Conservation (phyloP, 1,284 basidiomycete species). For the Apiotrichum sp. region DNA sequence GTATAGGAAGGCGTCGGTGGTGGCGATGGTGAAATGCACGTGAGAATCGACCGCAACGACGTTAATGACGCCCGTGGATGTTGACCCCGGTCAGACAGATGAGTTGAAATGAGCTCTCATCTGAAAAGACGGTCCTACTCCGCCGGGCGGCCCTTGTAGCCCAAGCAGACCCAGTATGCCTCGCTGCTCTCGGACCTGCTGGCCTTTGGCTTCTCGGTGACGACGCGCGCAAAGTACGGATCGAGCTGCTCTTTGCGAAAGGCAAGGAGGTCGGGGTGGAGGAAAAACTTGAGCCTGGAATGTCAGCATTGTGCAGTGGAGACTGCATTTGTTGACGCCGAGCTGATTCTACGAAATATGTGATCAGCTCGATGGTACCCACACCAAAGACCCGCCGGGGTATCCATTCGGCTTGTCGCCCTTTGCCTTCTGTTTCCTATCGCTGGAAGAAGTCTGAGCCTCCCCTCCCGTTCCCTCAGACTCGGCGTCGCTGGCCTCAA, state of each 20-base stretch:
- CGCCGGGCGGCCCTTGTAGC: conserved; percentile 32
- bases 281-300: conserved; percentile 36
- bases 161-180: conserved; percentile 46
- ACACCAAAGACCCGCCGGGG: conserved; percentile 42
- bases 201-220: conserved; percentile 43
- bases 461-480: background rate
- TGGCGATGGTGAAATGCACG: too few species aligned
- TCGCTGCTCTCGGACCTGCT: conserved; percentile 43
- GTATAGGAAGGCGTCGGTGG: too few species aligned
- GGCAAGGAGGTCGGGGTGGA: conserved; percentile 40
- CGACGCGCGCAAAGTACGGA: conserved; percentile 37
- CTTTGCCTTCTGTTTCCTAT: background rate
- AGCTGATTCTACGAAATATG: background rate
- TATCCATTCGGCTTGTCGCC: conserved; percentile 1
- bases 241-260: conserved; percentile 37
- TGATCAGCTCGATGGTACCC: conserved; percentile 11
- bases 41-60: too few species aligned
- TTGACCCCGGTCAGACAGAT: too few species aligned
- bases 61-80: too few species aligned
- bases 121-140: too few species aligned
- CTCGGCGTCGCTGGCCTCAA: background rate
- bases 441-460: background rate
- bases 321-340: background rate
- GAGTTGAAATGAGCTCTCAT: too few species aligned
- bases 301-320: background rate